Base-by-base conservation (phyloP, 2,329 filamentous ascomycete species). In the Chalaropsis thielavioides region DNA sequence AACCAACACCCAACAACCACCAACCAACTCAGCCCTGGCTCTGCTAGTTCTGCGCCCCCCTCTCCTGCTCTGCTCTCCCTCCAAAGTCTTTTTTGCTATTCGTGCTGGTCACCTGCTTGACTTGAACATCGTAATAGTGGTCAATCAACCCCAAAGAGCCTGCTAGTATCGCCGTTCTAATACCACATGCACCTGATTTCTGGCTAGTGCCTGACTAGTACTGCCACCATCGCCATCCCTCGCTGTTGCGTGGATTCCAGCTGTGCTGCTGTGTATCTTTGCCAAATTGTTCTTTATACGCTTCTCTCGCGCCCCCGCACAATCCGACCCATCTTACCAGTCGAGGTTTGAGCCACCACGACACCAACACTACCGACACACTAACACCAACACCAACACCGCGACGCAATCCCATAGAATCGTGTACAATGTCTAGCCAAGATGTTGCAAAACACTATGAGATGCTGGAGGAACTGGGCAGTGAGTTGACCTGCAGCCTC, bases 381-480 rank as follows among this genome's bases (percentile, higher is more conserved):
- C 11, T 22, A 24, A 51, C 46, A 51, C 15, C 11, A 13, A 15
- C 19, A 11, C 3, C 4, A 51, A 4, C 11, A 51, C 6, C 24
- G 46, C 46, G 46, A 51, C 15, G 11, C 22, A 58, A 38, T 58
- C 54, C 27, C 54, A 35, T n/a, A 58, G 31, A 38, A 3, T 38
- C 54, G 54, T 56, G 24, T 38, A 75, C 70, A 67, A 83, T 85
- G 82, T 79, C 79, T 49, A 79, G 81, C 74, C 81, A 83, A 76
- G 81, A 79, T 69, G 86, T 95, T 79, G 89, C 92, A 71, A 86
- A 86, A 72, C 87, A 89, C 73, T 99, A 96, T 76, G 89, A 96
- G 77, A 89, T 97, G 74, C 82, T 97, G 72, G 92, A 97, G 80
- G 94, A 97, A 79, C 82, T 97, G 72, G 92, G 92, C 72, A 92